Conservation (phyloP, 108 stramenopile species). For the Cylindrotheca fusiformis region DNA sequence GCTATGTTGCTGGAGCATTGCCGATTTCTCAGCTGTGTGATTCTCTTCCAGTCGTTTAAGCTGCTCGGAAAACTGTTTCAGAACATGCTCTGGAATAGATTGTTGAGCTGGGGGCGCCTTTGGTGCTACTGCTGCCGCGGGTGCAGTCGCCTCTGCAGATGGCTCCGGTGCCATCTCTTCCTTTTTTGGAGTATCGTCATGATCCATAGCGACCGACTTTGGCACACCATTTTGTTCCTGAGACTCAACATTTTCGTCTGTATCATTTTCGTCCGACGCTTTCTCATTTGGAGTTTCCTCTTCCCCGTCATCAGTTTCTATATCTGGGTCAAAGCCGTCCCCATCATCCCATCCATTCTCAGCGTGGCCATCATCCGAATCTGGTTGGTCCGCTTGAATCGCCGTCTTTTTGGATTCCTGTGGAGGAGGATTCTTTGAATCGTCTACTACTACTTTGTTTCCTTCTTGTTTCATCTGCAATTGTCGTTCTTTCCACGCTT, state of each 20-base stretch:
- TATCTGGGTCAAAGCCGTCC: conserved; percentile 3
- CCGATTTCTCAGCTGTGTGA: conserved; percentile 59
- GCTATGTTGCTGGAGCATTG: conserved; percentile 43
- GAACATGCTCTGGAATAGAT: conserved; percentile 11
- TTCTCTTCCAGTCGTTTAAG: conserved; percentile 74
- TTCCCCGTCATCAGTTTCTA: conserved; percentile 2
- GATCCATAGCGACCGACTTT: not conserved
- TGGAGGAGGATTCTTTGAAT: not conserved
- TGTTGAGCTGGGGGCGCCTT: not conserved
- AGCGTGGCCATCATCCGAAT: not conserved
- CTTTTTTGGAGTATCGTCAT: conserved; percentile 1
- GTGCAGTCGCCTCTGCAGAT: conserved; percentile 4
- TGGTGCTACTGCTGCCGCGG: too few relatives aligned
- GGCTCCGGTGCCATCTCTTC: conserved; percentile 6
- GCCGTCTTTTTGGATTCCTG: not conserved
- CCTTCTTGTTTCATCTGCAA: not conserved
- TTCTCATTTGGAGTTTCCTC: not conserved
- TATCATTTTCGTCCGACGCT: not conserved
- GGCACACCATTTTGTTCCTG: not conserved
- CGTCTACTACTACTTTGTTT: not conserved
- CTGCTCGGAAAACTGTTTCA: conserved; percentile 77
- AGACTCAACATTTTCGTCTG: not conserved
- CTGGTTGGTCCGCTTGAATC: not conserved
- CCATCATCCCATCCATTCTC: conserved; percentile 1
- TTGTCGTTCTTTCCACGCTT: not conserved